phyloP scores from a whole-genome alignment of 345 rosid genomes.

The Abelmoschus esculentus region DNA sequence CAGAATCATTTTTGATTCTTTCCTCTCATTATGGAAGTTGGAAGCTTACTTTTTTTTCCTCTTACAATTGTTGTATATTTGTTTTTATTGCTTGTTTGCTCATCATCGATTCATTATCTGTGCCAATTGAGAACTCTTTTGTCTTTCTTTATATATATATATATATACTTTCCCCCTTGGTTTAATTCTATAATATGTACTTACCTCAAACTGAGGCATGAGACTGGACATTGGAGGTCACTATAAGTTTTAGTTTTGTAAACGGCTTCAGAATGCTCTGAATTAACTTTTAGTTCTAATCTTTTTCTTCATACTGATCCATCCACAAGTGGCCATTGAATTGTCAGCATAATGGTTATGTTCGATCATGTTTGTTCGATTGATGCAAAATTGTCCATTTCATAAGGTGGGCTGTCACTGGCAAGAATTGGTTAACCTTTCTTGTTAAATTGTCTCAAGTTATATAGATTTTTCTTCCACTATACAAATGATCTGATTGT shows the following conservation, averaged over 20 bases:
- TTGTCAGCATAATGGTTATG: not conserved
- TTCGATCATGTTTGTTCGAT: not conserved
- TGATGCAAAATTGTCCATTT: not conserved
- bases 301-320: constrained; percentile 6
- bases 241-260: not conserved
- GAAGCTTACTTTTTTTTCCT: not conserved
- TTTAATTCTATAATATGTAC: not conserved
- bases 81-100: not conserved
- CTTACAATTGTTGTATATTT: not conserved
- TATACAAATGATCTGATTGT: not conserved
- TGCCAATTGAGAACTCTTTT: not conserved
- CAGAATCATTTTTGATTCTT: not conserved
- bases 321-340: not conserved
- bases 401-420: not conserved
- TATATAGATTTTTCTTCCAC: not conserved
- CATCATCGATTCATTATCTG: not conserved
- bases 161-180: not conserved
- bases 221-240: not conserved
- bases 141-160: not conserved
- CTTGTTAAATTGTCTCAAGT: not conserved
- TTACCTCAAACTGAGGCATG: not conserved
- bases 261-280: not conserved
- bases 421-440: not conserved
- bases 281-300: not conserved
- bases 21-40: not conserved